Base-by-base conservation (phyloP, 2,329 filamentous ascomycete species). In the Mollisia scopiformis region DNA sequence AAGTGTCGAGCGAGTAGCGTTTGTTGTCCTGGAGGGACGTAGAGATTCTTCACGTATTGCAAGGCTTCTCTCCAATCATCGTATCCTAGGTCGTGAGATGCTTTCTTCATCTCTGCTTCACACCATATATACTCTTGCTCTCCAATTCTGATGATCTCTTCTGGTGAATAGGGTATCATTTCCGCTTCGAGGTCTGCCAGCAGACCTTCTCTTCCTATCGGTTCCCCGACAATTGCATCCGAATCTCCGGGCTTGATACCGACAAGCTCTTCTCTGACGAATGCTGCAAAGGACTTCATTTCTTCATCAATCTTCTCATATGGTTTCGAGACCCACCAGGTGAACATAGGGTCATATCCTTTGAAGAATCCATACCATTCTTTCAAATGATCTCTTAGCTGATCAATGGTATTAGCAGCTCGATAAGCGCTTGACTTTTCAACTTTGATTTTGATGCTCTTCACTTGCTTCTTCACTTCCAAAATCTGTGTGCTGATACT, bases 161-260 rank as follows among this genome's bases (percentile, higher is more conserved):
- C 82, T 0, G 84, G 84, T 0, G 79, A 76, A 66, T 87, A 87
- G 0, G 82, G 79, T 53, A 87, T 84, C 77, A 84, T 80, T 69
- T 87, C 84, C 0, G 79, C 78, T 58, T 80, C 76, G 1, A 88
- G 76, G 54, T 85, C 83, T 11, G 77, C 75, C 0, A 83, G 70
- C 0, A 87, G 73, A 0, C 79, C 82, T 0, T 79, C 76, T 3
- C 78, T 72, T 1, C 85, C 84, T 52, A 86, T 83, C 0, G 84
- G 84, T 62, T 87, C 78, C 6, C 84, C 84, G 28, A 86, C 77
- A 54, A 86, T 86, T 6, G 80, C 78, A 55, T 83, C 79, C 0
- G 78, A 72, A 51, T 79, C 75, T 1, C 72, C 75, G 0, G 73
- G 73, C 1, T 75, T 69, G 55, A 83, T 75, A 2, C 82, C 82